These are phyloP conservation scores for Pisolithus microcarpus DNA, from an alignment of 768 basidiomycete species.

Conservation along the genomic window DNA sequence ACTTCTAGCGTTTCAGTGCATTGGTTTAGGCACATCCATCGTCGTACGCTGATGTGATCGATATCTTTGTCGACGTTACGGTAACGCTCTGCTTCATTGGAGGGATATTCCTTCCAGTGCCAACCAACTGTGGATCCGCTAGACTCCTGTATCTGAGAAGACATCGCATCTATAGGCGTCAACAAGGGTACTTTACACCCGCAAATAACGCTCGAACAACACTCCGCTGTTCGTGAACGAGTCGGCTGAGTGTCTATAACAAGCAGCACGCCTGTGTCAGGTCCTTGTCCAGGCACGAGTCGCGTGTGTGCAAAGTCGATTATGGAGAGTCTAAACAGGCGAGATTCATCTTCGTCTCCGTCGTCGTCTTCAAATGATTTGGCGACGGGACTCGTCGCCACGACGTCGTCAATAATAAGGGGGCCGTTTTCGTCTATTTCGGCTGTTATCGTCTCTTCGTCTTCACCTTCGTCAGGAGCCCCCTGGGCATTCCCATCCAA, in stretches of 20 bases:
- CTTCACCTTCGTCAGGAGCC: conserved; percentile 32
- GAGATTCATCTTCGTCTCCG: conserved; percentile 37
- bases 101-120: too few relatives aligned
- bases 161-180: too few relatives aligned
- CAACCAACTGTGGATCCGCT: too few relatives aligned
- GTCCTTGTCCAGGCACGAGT: conserved; percentile 61
- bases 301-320: conserved; percentile 81
- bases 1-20: too few relatives aligned
- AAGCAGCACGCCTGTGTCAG: conserved; percentile 68
- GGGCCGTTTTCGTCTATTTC: conserved; percentile 24
- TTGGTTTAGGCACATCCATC: too few relatives aligned
- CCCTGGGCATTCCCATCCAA: conserved; percentile 22
- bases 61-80: too few relatives aligned
- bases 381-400: conserved; percentile 16
- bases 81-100: too few relatives aligned
- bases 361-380: conserved; percentile 28
- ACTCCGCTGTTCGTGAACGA: conserved; percentile 54
- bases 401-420: conserved; percentile 11
- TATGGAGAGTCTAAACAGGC: conserved; percentile 85
- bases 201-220: conserved; percentile 25
- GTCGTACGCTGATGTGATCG: too few relatives aligned
- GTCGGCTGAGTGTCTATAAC: conserved; percentile 60
- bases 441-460: conserved; percentile 32
- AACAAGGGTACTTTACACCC: too few relatives aligned
- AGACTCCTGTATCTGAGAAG: too few relatives aligned